Evolutionary conservation across 2,329 filamentous ascomycete genomes (phyloP).

Genomic region (Apiospora sp.): DNA sequence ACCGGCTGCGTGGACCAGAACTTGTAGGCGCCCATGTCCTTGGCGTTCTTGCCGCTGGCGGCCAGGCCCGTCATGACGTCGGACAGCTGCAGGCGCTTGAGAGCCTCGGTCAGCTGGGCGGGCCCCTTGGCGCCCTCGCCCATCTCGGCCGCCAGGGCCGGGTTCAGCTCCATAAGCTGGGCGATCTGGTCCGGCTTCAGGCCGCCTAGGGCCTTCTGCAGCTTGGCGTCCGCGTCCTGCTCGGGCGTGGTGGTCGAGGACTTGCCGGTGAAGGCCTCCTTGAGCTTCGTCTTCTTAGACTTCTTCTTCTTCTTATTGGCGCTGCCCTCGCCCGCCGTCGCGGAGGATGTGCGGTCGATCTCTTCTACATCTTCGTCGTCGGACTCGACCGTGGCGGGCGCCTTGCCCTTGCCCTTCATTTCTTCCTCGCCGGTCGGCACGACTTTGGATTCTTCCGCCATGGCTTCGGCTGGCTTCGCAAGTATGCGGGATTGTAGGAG

Average conservation of each 20-base stretch:
- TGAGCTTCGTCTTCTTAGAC: constrained; percentile 70
- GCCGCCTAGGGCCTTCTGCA: constrained; percentile 57
- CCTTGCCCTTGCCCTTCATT: constrained; percentile 53
- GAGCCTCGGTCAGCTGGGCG: constrained; percentile 53
- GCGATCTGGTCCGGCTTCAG: constrained; percentile 65
- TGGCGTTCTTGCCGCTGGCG: constrained; percentile 84
- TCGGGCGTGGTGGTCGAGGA: constrained; percentile 43
- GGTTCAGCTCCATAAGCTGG: constrained; percentile 76
- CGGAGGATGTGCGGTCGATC: constrained; percentile 35
- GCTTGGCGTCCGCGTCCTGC: constrained; percentile 43
- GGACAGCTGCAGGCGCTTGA: constrained; percentile 71
- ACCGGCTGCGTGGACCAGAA: constrained; percentile 99
- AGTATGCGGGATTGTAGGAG: background rate
- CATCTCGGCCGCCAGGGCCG: constrained; percentile 71
- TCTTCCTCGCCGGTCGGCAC: constrained; percentile 61
- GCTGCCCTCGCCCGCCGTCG: background rate
- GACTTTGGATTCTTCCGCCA: constrained; percentile 68
- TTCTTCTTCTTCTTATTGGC: constrained; percentile 68
- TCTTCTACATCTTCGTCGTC: constrained; percentile 47
- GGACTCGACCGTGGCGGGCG: constrained; percentile 52
- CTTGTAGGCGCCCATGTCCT: constrained; percentile 97
- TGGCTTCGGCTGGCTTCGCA: constrained; percentile 32
- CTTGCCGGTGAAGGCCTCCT: constrained; percentile 51
- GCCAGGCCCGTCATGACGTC: constrained; percentile 80
- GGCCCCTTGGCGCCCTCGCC: constrained; percentile 43